Evolutionary conservation across 106 monocot genomes (phyloP).

Genomic region (Allium cepa): DNA sequence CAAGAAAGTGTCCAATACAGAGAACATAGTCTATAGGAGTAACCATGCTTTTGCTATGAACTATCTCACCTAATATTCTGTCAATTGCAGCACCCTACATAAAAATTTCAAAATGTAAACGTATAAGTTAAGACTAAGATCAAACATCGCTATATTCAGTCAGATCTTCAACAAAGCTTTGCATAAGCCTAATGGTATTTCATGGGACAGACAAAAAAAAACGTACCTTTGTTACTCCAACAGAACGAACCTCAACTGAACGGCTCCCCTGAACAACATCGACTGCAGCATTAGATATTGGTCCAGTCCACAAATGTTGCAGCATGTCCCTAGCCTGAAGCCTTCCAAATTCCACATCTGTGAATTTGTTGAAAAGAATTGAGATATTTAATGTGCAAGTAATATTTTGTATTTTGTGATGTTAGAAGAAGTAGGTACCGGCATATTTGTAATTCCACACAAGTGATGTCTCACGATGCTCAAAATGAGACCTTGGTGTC

Average conservation of each 20-base stretch:
- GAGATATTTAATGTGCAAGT: no score
- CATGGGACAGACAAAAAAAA: no score
- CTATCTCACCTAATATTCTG: constrained; percentile 92
- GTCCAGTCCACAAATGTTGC: constrained; percentile 96
- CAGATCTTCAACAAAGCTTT: no score
- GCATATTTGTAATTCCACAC: constrained; percentile 99
- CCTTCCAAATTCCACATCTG: constrained; percentile 97
- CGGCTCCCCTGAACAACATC: constrained; percentile 98
- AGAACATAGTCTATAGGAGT: constrained; percentile 96
- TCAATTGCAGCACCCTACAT: constrained; percentile 95
- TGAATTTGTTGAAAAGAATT: neutral
- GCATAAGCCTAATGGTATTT: no score
- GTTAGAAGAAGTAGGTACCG: constrained; percentile 24
- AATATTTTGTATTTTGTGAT: no score
- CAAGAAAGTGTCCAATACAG: constrained; percentile 92
- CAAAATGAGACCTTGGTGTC: constrained; percentile 96
- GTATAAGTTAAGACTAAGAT: no score
- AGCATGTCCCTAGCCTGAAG: constrained; percentile 98
- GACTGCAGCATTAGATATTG: constrained; percentile 95
- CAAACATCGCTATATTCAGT: no score
- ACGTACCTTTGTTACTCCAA: constrained; percentile 92
- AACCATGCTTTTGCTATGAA: constrained; percentile 90
- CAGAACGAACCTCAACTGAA: constrained; percentile 94
- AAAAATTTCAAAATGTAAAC: neutral
- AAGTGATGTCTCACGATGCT: constrained; percentile 94